Evolutionary conservation across 2,329 filamentous ascomycete species (phyloP).

Genomic region (Coniochaeta sp.): DNA sequence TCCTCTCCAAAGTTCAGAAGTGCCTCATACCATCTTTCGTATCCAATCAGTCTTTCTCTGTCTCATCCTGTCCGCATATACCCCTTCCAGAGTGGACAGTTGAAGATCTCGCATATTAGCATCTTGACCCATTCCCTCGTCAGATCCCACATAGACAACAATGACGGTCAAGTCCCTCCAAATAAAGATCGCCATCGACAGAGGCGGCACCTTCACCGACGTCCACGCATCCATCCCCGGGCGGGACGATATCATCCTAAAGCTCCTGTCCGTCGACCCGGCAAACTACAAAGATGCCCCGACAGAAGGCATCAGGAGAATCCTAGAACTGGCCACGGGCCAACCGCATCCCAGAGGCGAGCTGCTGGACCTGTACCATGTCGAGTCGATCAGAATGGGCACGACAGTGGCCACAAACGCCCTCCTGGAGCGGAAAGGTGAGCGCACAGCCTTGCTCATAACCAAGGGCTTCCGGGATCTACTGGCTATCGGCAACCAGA

Average conservation of each 20-base stretch:
- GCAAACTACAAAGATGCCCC: constrained; percentile 67
- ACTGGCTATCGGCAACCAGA: constrained; percentile 66
- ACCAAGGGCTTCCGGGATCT: constrained; percentile 69
- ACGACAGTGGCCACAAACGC: constrained; percentile 75
- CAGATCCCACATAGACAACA: not conserved
- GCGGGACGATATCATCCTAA: constrained; percentile 61
- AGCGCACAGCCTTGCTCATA: constrained; percentile 62
- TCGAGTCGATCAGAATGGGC: constrained; percentile 59
- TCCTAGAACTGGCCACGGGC: constrained; percentile 23
- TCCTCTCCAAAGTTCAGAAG: not conserved
- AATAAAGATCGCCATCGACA: constrained; percentile 1
- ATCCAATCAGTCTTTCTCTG: not conserved
- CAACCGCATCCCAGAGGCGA: constrained; percentile 24
- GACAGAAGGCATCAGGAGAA: constrained; percentile 59
- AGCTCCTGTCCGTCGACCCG: constrained; percentile 65
- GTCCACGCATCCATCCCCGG: constrained; percentile 60
- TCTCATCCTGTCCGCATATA: not conserved
- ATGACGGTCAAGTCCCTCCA: not conserved
- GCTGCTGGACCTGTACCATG: constrained; percentile 3
- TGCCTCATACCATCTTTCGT: not conserved
- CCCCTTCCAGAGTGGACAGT: not conserved
- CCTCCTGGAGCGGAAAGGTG: constrained; percentile 66
- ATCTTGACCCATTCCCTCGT: not conserved
- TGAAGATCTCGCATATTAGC: not conserved
- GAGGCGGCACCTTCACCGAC: constrained; percentile 50